These are phyloP conservation scores for Begonia fuchsioides DNA, from an alignment of 306 rosid species.

Conservation along the genomic window DNA sequence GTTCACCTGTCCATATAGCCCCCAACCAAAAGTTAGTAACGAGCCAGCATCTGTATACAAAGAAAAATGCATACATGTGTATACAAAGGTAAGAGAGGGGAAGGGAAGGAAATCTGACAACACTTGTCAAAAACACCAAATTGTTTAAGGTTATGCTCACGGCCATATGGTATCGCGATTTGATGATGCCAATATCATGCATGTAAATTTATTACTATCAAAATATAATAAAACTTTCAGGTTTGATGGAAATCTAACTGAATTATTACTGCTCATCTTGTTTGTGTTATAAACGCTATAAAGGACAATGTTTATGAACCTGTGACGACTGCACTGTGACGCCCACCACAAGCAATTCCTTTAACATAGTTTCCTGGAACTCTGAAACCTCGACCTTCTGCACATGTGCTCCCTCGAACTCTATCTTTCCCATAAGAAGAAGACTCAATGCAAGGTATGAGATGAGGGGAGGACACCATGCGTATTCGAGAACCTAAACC, in stretches of 20 bases:
- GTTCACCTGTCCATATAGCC: conserved; percentile 93
- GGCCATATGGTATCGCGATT: too few relatives aligned
- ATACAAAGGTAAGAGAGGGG: neutral
- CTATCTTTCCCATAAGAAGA: conserved; percentile 50
- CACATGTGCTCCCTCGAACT: conserved; percentile 37
- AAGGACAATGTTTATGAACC: conserved; percentile 19
- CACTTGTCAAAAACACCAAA: too few relatives aligned
- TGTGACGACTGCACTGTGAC: conserved; percentile 90
- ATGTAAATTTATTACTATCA: too few relatives aligned
- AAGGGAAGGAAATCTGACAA: too few relatives aligned
- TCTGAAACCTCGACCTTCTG: conserved; percentile 48
- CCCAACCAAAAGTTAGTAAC: conserved; percentile 85
- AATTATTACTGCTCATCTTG: too few relatives aligned
- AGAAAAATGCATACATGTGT: conserved; percentile 1
- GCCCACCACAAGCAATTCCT: conserved; percentile 90
- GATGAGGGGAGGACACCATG: conserved; percentile 93
- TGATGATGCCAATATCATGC: too few relatives aligned
- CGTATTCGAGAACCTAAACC: conserved; percentile 91
- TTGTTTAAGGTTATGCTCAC: too few relatives aligned
- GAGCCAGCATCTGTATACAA: conserved; percentile 78
- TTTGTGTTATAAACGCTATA: too few relatives aligned
- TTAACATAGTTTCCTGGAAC: conserved; percentile 70
- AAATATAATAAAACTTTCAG: too few relatives aligned
- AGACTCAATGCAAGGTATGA: conserved; percentile 58
- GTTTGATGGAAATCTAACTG: too few relatives aligned